Conservation (phyloP, 2,329 filamentous ascomycete species). For the Dothiorella sarmentorum region DNA sequence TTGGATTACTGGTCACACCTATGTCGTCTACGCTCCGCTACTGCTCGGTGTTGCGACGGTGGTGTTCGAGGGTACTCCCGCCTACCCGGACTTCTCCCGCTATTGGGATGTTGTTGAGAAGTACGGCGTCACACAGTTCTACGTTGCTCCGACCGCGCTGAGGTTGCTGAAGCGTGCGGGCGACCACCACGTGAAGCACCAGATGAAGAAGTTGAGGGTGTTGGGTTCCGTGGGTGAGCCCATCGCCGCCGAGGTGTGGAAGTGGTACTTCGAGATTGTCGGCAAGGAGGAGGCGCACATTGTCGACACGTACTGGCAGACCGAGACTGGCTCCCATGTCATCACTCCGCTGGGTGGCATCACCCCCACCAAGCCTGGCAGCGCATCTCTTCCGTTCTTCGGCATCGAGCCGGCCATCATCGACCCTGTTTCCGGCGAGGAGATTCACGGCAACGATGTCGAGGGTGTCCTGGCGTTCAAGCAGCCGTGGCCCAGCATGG, state of each 20-base stretch:
- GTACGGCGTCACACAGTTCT: conserved; percentile 95
- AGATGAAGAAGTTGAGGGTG: conserved; percentile 86
- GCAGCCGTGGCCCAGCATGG: conserved; percentile 98
- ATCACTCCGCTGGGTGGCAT: conserved; percentile 91
- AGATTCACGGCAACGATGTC: conserved; percentile 92
- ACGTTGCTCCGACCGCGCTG: conserved; percentile 92
- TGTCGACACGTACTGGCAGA: conserved; percentile 99
- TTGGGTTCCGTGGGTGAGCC: conserved; percentile 95
- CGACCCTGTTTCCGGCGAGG: conserved; percentile 90
- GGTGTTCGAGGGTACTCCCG: conserved; percentile 95
- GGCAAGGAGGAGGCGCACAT: conserved; percentile 91
- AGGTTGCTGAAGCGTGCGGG: conserved; percentile 92
- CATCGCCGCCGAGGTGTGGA: conserved; percentile 97
- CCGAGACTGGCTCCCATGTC: conserved; percentile 94
- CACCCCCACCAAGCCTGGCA: conserved; percentile 94
- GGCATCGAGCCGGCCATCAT: conserved; percentile 97
- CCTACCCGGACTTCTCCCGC: conserved; percentile 94
- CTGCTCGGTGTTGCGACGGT: conserved; percentile 91
- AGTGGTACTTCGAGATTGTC: conserved; percentile 97
- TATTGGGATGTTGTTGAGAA: conserved; percentile 99
- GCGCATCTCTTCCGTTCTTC: conserved; percentile 95
- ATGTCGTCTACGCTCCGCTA: conserved; percentile 94
- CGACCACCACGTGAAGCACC: conserved; percentile 82
- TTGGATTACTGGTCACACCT: conserved; percentile 98
- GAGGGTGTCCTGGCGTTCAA: conserved; percentile 97